These are phyloP conservation scores for Pistacia integerrima DNA, from an alignment of 345 rosid species.

Conservation along the genomic window DNA sequence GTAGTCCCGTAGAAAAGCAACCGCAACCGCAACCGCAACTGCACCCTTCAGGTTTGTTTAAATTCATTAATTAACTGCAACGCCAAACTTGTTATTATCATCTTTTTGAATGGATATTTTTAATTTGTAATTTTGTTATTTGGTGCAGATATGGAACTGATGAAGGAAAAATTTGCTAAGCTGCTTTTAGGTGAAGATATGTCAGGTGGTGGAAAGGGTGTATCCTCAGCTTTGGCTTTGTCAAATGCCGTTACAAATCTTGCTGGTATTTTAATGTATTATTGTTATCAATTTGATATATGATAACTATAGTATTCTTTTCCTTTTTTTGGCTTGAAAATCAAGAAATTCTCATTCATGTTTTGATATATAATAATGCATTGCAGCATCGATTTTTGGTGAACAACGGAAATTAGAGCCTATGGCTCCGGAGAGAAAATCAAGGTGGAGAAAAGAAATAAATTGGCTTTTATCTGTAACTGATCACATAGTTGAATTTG, in stretches of 20 bases:
- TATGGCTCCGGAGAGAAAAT: constrained; percentile 70
- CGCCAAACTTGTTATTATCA: too few species aligned
- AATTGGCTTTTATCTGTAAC: constrained; percentile 87
- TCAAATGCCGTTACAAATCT: constrained; percentile 76
- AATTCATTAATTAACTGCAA: background rate
- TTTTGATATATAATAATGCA: too few species aligned
- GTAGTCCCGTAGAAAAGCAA: constrained; percentile 29
- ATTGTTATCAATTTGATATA: background rate
- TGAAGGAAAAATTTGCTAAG: constrained; percentile 73
- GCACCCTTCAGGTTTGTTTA: constrained; percentile 46
- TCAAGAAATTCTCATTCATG: background rate
- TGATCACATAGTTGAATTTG: constrained; percentile 79
- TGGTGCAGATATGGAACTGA: constrained; percentile 50
- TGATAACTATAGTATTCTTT: background rate
- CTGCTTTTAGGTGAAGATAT: constrained; percentile 76
- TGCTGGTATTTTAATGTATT: constrained; percentile 43
- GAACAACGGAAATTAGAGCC: constrained; percentile 77
- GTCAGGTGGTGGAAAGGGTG: constrained; percentile 85
- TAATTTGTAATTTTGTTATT: background rate
- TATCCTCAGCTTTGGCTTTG: constrained; percentile 71
- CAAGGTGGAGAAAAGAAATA: constrained; percentile 86
- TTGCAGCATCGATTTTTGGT: constrained; percentile 83
- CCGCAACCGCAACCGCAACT: background rate
- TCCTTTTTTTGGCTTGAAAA: too few species aligned
- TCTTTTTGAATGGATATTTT: background rate